These are phyloP conservation scores for Haematococcus sp. DNA, from an alignment of 139 green algal genomes.

Conservation along the genomic window DNA sequence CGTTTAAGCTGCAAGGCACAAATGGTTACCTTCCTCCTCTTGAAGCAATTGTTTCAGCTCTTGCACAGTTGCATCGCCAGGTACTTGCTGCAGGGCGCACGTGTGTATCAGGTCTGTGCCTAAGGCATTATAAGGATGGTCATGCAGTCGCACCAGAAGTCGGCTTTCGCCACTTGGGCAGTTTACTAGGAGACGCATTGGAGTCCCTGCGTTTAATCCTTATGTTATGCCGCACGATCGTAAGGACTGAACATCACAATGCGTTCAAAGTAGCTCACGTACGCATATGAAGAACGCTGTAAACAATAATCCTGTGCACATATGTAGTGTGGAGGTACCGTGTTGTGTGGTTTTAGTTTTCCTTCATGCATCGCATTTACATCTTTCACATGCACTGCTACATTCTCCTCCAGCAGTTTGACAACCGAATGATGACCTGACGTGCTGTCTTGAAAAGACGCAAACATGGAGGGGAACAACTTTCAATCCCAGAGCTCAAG, in stretches of 20 bases:
- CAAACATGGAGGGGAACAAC: not conserved
- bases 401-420: too few species aligned
- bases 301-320: too few species aligned
- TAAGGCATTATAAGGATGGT: not conserved
- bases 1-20: too few species aligned
- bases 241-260: too few species aligned
- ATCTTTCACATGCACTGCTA: too few species aligned
- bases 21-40: slow-evolving; percentile 25
- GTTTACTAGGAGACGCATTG: slow-evolving; percentile 41
- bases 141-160: slow-evolving; percentile 19
- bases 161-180: slow-evolving; percentile 45
- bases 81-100: slow-evolving; percentile 24
- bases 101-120: not conserved
- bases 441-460: not conserved
- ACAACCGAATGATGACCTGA: not conserved
- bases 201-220: too few species aligned
- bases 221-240: too few species aligned
- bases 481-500: not conserved
- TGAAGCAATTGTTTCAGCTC: slow-evolving; percentile 37
- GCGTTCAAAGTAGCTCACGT: too few species aligned
- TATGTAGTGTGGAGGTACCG: not conserved
- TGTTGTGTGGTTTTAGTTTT: too few species aligned
- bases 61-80: slow-evolving; percentile 23
- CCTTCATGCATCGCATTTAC: too few species aligned
- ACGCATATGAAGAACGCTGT: too few species aligned